phyloP scores from a whole-genome alignment of 148 eudicot species.

The Fagopyrum esculentum region DNA sequence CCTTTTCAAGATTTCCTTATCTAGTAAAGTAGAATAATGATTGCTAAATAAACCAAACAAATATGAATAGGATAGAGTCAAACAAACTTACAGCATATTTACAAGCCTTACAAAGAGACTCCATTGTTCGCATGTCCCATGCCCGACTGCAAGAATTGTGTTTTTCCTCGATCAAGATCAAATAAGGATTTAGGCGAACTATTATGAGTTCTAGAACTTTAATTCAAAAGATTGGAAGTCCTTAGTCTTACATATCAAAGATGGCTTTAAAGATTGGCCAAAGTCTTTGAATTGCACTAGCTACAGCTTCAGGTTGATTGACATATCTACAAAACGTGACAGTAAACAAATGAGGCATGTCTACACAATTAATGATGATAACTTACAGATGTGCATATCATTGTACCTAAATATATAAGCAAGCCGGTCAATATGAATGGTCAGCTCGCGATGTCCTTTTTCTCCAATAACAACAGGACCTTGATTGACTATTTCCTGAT shows the following conservation, averaged over 20 bases:
- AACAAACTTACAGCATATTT: constrained; percentile 91
- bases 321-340: constrained; percentile 51
- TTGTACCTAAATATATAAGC: constrained; percentile 91
- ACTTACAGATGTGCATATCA: background rate
- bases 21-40: background rate
- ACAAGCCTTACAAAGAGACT: constrained; percentile 97
- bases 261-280: constrained; percentile 97
- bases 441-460: constrained; percentile 80
- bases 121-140: constrained; percentile 99
- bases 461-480: constrained; percentile 78
- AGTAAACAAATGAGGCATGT: constrained; percentile 7
- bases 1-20: background rate
- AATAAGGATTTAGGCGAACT: background rate
- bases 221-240: background rate
- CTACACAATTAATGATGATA: background rate
- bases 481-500: constrained; percentile 87
- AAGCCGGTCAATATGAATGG: constrained; percentile 95
- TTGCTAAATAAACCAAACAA: background rate
- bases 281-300: constrained; percentile 90
- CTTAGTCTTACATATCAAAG: constrained; percentile 65
- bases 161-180: constrained; percentile 11
- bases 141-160: constrained; percentile 66
- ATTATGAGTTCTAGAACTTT: background rate
- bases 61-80: constrained; percentile 12
- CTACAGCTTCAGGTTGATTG: constrained; percentile 96